Base-by-base conservation (phyloP, 225 moss, liverwort and hornwort species). In the Neckera pumila region DNA sequence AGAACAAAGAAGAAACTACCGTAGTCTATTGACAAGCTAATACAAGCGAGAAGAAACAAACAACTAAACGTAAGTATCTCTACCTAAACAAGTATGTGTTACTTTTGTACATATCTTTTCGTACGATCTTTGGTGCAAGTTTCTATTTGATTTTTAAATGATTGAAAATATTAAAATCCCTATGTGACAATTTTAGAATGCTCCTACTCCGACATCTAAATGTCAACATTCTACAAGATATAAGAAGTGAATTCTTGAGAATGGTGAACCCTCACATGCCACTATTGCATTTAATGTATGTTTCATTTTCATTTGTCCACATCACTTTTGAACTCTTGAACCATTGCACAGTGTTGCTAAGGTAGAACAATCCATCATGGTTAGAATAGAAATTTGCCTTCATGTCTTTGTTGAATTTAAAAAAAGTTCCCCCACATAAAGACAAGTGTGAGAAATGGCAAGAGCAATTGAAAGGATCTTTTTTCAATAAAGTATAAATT, bases 261-360 rank as follows among this genome's bases (percentile, higher is more conserved):
- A 28, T 45, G 10, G 45, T 45, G 3, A 28, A 5, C 3, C 3
- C 4, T 0, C 1, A 28, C 6, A 26, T 28, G 3, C 17, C 0
- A 27, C 17, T 43, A 27, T 10, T 28, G 3, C 0, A 16, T 43
- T 43, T 43, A 16, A 13, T 4, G 14, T 4, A 14, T 38, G 23
- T 23, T 69, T 69, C 7, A 69, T 7, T 38, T 38, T 38, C 23
- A 23, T 23, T 40, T 69, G 69, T 14, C 7, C 7, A 40, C 23
- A 69, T 69, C 4, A 40, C 11, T 66, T 36, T 66, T 36, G 66
- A 66, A 66, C 13, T 20, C 2, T 66, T 19, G 9, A 53, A 49
- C 49, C 36, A 66, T 20, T 66, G 11, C 0, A 3, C 11, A 36
- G 1, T 20, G 18, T 17, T 64, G 10, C 64, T 27, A 61, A 10